phyloP scores from a whole-genome alignment of 1,284 basidiomycete genomes.

The Agroathelia rolfsii region DNA sequence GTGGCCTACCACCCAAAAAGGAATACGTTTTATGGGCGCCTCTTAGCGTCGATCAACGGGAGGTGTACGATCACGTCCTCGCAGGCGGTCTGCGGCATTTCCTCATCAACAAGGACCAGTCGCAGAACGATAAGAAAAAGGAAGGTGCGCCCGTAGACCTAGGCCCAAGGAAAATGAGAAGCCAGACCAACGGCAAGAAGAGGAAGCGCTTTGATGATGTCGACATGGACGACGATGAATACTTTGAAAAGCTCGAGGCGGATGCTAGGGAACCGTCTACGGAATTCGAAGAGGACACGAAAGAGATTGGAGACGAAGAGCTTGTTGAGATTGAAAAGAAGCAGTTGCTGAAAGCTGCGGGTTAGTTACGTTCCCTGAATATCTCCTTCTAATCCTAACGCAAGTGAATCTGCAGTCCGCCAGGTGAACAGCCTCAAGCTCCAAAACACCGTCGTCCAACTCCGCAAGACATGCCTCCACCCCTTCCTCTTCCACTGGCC shows the following conservation, averaged over 20 bases:
- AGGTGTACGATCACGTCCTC: slow-evolving; percentile 77
- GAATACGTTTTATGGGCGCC: slow-evolving; percentile 94
- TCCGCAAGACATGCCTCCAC: slow-evolving; percentile 91
- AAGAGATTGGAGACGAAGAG: slow-evolving; percentile 27
- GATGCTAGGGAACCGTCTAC: no score
- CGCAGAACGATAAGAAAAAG: slow-evolving; percentile 12
- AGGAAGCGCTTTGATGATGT: slow-evolving; percentile 37
- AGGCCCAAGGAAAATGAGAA: slow-evolving; percentile 19
- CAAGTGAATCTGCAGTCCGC: slow-evolving; percentile 40
- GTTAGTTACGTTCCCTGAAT: slow-evolving; percentile 31
- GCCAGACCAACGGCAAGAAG: slow-evolving; percentile 18
- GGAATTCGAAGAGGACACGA: slow-evolving; percentile 27
- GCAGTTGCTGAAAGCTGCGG: slow-evolving; percentile 46
- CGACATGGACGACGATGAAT: slow-evolving; percentile 61
- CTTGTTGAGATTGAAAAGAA: slow-evolving; percentile 37
- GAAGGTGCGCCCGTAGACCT: slow-evolving; percentile 18
- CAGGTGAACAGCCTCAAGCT: slow-evolving; percentile 86
- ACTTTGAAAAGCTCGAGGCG: slow-evolving; percentile 55
- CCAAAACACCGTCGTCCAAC: slow-evolving; percentile 91
- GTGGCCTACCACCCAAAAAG: slow-evolving; percentile 81
- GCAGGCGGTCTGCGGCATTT: slow-evolving; percentile 57
- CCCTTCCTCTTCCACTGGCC: slow-evolving; percentile 93
- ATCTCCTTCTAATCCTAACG: neutral
- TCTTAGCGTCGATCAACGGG: slow-evolving; percentile 71
- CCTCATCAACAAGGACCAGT: slow-evolving; percentile 38